Base-by-base conservation (phyloP, 2,329 filamentous ascomycete genomes). In the Verticillium longisporum region DNA sequence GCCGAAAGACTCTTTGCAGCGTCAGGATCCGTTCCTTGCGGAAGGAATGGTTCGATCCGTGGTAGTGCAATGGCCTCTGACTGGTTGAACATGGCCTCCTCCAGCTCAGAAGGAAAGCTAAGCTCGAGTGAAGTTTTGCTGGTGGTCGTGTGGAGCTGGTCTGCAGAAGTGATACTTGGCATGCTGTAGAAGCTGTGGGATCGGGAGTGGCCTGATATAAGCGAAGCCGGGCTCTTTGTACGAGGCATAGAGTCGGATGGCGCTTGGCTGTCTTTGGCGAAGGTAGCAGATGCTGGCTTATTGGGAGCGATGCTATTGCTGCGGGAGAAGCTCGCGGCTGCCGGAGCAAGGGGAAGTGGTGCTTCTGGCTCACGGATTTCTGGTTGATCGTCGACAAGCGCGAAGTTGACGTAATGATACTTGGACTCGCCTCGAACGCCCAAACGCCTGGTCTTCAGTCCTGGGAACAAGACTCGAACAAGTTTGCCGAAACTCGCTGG, bases 401-500 rank as follows among this genome's bases (percentile, higher is more conserved):
- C 78, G 68, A 89, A 89, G 69, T 88, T 87, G 56, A 88, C 86
- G 70, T 99, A 99, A 75, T 99, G 95, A 73, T 99, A 99, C 73
- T 99, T 99, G 14, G 95, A 99, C 77, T 98, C 94, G 65, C 95
- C 95, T 59, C 95, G 87, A 56, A 98, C 93, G 64, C 95, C 95
- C 13, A 99, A 81, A 65, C 95, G 86, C 62, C 95, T 85, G 36
- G 95, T 99, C 75, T 96, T 94, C 26, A 99, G 88, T 53, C 93
- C 94, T 0, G 95, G 94, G 68, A 98, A 99, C 58, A 99, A 89
- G 45, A 99, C 94, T 36, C 95, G 88, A 37, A 99, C 95, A 54
- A 99, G 85, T 75, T 99, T 99, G 61, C 95, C 95, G 75, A 99
- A 99, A 33, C 94, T 98, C 10, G 95, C 95, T 53, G 95, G 95